Evolutionary conservation across 106 monocot genomes (phyloP).

Genomic region (Apostasia shenzhenica): DNA sequence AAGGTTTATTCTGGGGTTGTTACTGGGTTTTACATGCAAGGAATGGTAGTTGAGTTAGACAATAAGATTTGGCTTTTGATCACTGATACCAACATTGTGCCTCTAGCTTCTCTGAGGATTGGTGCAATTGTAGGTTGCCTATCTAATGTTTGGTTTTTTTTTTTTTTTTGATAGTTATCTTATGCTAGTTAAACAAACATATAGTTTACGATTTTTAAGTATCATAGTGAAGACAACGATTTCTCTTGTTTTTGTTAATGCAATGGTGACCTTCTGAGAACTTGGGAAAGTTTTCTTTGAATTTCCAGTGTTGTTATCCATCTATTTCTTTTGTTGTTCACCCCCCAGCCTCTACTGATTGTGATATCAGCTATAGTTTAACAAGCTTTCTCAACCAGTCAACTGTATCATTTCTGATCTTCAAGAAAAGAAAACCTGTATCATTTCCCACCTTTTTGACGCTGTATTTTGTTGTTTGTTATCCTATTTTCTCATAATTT

Average conservation of each 20-base stretch:
- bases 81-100: conserved; percentile 31
- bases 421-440: not conserved
- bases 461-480: not conserved
- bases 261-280: not conserved
- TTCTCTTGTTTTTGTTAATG: not conserved
- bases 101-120: conserved; percentile 64
- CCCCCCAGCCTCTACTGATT: too few species aligned
- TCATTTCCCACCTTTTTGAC: not conserved
- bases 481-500: too few species aligned
- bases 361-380: too few species aligned
- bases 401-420: too few species aligned
- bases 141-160: not conserved
- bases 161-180: not conserved
- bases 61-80: conserved; percentile 61
- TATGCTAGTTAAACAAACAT: too few species aligned
- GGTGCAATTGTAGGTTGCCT: conserved; percentile 75
- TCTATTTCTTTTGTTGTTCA: not conserved
- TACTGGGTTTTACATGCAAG: conserved; percentile 71
- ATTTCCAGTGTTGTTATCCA: not conserved
- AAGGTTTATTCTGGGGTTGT: conserved; percentile 57
- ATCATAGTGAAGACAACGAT: not conserved
- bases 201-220: not conserved
- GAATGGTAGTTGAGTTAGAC: conserved; percentile 80
- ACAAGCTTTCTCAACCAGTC: too few species aligned
- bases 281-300: not conserved